These are phyloP conservation scores for Daldinia vernicosa DNA, from an alignment of 495 filamentous ascomycete genomes.

Conservation along the genomic window DNA sequence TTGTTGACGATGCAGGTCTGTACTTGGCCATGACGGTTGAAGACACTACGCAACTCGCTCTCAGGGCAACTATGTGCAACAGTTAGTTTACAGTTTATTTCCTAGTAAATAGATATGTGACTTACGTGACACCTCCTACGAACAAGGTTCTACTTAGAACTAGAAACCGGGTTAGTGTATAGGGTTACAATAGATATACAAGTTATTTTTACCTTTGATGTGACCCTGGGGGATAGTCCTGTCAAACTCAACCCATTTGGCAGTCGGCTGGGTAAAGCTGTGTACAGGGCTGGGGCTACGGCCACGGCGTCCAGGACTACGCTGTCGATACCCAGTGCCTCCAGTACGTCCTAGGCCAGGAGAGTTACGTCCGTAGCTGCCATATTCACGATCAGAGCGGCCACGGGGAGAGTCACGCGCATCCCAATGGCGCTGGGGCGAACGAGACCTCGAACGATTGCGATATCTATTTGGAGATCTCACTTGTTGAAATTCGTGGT, in stretches of 20 bases:
- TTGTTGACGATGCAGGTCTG: conserved; percentile 98
- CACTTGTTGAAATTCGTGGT: conserved; percentile 64
- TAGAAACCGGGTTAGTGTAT: conserved; percentile 42
- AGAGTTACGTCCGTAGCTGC: conserved; percentile 55
- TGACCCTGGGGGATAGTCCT: conserved; percentile 71
- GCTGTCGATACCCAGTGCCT: conserved; percentile 80
- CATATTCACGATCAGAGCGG: conserved; percentile 49
- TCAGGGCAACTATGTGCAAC: conserved; percentile 70
- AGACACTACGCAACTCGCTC: conserved; percentile 77
- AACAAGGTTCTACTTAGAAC: conserved; percentile 95
- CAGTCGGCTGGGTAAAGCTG: conserved; percentile 49
- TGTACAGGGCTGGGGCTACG: conserved; percentile 67
- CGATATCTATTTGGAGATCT: conserved; percentile 69
- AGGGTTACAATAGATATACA: conserved; percentile 17
- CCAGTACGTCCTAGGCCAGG: conserved; percentile 64
- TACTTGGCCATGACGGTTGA: conserved; percentile 81
- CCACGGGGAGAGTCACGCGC: conserved; percentile 55
- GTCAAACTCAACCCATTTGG: conserved; percentile 87
- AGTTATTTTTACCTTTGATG: conserved; percentile 75
- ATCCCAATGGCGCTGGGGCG: conserved; percentile 73
- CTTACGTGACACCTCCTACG: conserved; percentile 93
- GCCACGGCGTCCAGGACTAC: conserved; percentile 75
- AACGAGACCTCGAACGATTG: conserved; percentile 77
- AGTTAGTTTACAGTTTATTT: conserved; percentile 31
- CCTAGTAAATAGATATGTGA: conserved; percentile 39